phyloP scores from a whole-genome alignment of 1,284 basidiomycete species.

The Ceratobasidium sp. region DNA sequence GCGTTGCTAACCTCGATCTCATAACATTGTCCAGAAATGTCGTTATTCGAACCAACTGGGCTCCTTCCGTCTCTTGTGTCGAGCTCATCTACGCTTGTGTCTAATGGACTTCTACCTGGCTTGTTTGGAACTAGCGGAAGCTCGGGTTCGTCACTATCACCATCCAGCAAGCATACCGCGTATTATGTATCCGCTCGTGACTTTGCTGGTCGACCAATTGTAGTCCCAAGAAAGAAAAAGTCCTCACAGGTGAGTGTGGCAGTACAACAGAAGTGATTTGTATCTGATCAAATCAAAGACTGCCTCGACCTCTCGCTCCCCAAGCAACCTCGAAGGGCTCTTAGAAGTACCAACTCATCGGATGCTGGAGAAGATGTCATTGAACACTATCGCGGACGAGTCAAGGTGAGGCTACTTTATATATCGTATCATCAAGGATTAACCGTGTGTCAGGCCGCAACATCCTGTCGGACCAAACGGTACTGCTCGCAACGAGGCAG shows the following conservation, averaged over 20 bases:
- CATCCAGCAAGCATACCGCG: conserved; percentile 1
- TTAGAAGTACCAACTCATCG: conserved; percentile 76
- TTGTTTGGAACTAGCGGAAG: no score
- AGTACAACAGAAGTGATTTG: background rate
- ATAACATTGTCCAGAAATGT: conserved; percentile 13
- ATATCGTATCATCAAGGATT: conserved; percentile 32
- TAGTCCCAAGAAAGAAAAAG: conserved; percentile 37
- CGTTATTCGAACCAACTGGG: conserved; percentile 29
- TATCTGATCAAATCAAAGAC: background rate
- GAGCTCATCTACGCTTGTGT: conserved; percentile 7
- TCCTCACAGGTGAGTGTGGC: background rate
- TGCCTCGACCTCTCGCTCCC: conserved; percentile 6
- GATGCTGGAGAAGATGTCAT: conserved; percentile 69
- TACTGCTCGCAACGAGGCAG: conserved; percentile 20
- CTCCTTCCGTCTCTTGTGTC: conserved; percentile 14
- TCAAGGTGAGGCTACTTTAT: conserved; percentile 43
- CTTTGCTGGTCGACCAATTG: conserved; percentile 42
- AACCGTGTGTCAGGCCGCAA: conserved; percentile 24
- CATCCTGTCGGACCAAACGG: conserved; percentile 36
- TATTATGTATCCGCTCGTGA: conserved; percentile 28
- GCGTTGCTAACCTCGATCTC: conserved; percentile 4
- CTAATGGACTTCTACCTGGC: conserved; percentile 26
- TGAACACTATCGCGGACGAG: conserved; percentile 54
- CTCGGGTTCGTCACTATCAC: background rate
- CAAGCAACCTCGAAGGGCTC: conserved; percentile 57